These are phyloP conservation scores for Tulasnella sp. DNA, from an alignment of 768 basidiomycete genomes.

Conservation along the genomic window DNA sequence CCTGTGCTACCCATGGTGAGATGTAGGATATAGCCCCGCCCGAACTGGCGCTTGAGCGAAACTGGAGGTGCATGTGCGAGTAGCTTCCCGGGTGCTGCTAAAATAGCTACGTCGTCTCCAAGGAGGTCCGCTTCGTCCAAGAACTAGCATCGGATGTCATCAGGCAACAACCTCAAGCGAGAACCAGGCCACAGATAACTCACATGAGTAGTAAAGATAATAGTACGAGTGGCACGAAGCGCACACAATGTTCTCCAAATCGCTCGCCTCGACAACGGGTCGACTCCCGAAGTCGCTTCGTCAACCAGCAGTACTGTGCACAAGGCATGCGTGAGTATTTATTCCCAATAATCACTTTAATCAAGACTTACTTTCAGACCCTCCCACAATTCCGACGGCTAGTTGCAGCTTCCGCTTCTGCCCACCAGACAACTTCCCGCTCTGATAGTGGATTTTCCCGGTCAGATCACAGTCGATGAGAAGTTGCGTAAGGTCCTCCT, in stretches of 20 bases:
- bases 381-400: constrained; percentile 69
- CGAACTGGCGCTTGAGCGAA: constrained; percentile 56
- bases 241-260: constrained; percentile 66
- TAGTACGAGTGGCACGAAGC: constrained; percentile 52
- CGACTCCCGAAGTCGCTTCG: constrained; percentile 59
- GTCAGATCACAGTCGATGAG: constrained; percentile 62
- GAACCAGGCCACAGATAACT: too few relatives aligned
- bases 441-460: constrained; percentile 57
- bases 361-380: constrained; percentile 47
- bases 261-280: constrained; percentile 66
- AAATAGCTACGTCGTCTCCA: constrained; percentile 63
- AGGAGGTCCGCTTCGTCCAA: constrained; percentile 72
- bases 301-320: constrained; percentile 25
- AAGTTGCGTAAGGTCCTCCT: constrained; percentile 54
- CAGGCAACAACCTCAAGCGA: too few relatives aligned
- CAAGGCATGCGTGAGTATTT: too few relatives aligned
- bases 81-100: constrained; percentile 64
- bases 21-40: constrained; percentile 59
- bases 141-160: constrained; percentile 40
- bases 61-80: constrained; percentile 68
- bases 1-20: constrained; percentile 34
- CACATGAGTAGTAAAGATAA: constrained; percentile 74
- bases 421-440: constrained; percentile 60
- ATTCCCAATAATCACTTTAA: constrained; percentile 3
- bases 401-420: constrained; percentile 77